Evolutionary conservation across 805 yeast species (phyloP), one percentile per base, ranked within the genome.

Genomic region (Wickerhamiella cacticola): DNA sequence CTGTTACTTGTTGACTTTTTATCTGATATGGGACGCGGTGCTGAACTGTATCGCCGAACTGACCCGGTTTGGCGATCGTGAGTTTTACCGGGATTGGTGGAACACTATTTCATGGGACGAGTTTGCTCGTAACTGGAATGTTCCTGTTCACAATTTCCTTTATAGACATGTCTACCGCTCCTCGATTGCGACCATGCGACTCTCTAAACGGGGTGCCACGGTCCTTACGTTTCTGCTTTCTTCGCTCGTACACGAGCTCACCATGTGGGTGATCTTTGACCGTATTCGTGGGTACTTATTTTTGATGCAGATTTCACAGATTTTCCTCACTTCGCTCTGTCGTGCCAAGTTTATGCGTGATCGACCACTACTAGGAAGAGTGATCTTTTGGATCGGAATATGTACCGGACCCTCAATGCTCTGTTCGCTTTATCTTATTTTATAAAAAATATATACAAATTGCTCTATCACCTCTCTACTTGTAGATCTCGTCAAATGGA

Each of bases 61-160:
- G 33, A 80, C 95, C 13, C 60, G 72, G 46, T 94, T 80, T 65
- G 96, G 85, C 3, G 96, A 92, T 62, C 75, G 98, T 45, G 82
- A 82, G 55, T 92, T 92, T 63, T 92, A 94, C 60, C 89, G 94
- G 2, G 83, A 86, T 39, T 94, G 98, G 98, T 92, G 99, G 98
- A 85, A 88, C 56, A 83, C 94, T 52, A 77, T 81, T 16, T 82
- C 85, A 36, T 92, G 96, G 96, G 83, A 83, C 49, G 88, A 88
- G 60, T 92, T 84, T 63, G 81, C 96, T 9, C 72, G 96, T 54
- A 78, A 82, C 52, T 94, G 99, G 98, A 92, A 92, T 62, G 74
- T 76, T 8, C 96, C 97, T 0, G 97, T 92, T 19, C 96, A 92
- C 62, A 75, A 78, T 58, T 92, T 92, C 56, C 67, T 92, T 50